Evolutionary conservation across 2,329 filamentous ascomycete species (phyloP).

Genomic region (Aspergillus latus): DNA sequence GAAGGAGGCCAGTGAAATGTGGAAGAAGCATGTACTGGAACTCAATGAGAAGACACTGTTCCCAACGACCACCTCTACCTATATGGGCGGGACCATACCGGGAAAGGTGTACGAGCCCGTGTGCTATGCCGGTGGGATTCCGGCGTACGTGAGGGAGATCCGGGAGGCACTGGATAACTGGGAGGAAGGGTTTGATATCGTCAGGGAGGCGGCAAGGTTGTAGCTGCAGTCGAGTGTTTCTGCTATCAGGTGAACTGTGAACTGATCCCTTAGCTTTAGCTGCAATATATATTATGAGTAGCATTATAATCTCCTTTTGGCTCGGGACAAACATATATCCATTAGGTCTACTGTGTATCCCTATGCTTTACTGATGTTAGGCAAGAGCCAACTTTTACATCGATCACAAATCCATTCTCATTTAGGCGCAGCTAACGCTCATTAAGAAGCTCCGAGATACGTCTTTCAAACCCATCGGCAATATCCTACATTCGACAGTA

Average conservation of each 20-base stretch:
- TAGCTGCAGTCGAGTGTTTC: background rate
- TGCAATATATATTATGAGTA: no score
- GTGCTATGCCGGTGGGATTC: conserved; percentile 38
- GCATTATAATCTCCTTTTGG: no score
- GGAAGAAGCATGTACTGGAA: conserved; percentile 52
- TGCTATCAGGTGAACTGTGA: no score
- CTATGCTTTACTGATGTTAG: no score
- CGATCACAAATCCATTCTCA: no score
- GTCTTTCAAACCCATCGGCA: background rate
- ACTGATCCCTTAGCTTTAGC: no score
- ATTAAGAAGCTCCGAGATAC: background rate
- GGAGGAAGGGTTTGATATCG: conserved; percentile 8
- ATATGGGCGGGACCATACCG: conserved; percentile 58
- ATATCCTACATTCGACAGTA: background rate
- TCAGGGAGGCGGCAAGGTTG: background rate
- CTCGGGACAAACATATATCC: no score
- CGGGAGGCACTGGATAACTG: conserved; percentile 10
- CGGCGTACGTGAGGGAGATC: conserved; percentile 21
- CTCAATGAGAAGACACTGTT: conserved; percentile 51
- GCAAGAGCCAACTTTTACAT: no score
- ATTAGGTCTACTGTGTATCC: no score
- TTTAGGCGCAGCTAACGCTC: background rate
- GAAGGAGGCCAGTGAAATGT: conserved; percentile 46
- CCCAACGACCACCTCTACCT: conserved; percentile 52
- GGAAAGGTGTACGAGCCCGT: conserved; percentile 56